Base-by-base conservation (phyloP, 352 stramenopile genomes). In the Peronospora destructor region DNA sequence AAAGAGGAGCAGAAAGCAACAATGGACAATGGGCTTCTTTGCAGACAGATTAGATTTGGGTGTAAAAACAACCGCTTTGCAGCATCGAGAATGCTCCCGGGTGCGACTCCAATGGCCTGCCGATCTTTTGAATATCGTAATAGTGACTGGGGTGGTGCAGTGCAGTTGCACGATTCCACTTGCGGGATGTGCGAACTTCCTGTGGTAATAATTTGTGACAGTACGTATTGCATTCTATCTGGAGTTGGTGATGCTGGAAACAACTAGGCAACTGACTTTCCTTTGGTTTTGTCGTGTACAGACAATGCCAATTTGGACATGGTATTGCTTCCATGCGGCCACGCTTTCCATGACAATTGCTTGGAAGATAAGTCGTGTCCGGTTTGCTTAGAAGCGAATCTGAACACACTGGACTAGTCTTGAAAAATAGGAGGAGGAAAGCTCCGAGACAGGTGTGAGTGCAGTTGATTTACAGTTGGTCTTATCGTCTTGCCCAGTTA, bases 101-200 rank as follows among this genome's bases (percentile, higher is more conserved):
- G 50, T 17, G 37, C 26, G 25, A 36, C 46, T 29, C 45, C 56
- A 5, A 38, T 78, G 33, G 56, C 68, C 11, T 64, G 54, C 47
- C 61, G 77, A 30, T 76, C 67, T 13, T 94, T 86, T 62, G 84
- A 94, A 36, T 88, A 78, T 45, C 69, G 80, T 21, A 91, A 87
- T 56, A 91, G 82, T 46, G 84, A 91, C 45, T 94, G 84, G 84
- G 84, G 84, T 39, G 81, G 84, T 16, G 84, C 92, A 56, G 75
- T 94, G 19, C 81, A 92, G 46, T 56, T 94, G 7, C 84, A 94
- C 40, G 80, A 94, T 55, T 84, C 73, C 10, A 82, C 66, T 1
- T 94, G 84, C 44, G 65, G 63, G 2, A 51, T 61, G 26, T 94
- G 84, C 39, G 81, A 91, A 19, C 66, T 94, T 6, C 75, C 84